These are phyloP conservation scores for Acer yangbiense DNA, from an alignment of 345 rosid species.

Conservation along the genomic window DNA sequence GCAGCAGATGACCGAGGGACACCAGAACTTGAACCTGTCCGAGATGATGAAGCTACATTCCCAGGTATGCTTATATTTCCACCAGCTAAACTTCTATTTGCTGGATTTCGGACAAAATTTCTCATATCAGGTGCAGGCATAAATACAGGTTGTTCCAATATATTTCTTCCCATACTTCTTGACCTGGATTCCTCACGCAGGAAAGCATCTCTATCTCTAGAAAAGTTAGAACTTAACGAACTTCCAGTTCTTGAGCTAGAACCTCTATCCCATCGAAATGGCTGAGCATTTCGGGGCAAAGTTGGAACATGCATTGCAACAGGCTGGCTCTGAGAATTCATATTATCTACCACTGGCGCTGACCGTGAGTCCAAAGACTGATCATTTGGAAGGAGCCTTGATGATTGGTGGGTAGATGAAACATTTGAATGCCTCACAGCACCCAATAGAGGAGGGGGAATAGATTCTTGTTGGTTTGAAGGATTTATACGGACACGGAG, in stretches of 20 bases:
- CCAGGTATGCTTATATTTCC: slow-evolving; percentile 43
- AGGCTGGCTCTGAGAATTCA: slow-evolving; percentile 39
- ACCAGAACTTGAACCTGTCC: slow-evolving; percentile 43
- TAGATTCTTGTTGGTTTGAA: slow-evolving; percentile 46
- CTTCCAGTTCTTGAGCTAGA: slow-evolving; percentile 44
- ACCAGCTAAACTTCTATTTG: slow-evolving; percentile 33
- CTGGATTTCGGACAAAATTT: slow-evolving; percentile 39
- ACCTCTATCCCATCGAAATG: slow-evolving; percentile 59
- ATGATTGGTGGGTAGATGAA: slow-evolving; percentile 44
- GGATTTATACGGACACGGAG: slow-evolving; percentile 56
- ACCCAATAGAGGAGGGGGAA: slow-evolving; percentile 39
- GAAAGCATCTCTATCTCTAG: slow-evolving; percentile 42
- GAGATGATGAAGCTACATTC: slow-evolving; percentile 54
- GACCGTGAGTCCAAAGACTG: slow-evolving; percentile 49
- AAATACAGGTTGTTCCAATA: slow-evolving; percentile 54
- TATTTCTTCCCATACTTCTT: slow-evolving; percentile 43
- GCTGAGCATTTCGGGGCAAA: slow-evolving; percentile 49
- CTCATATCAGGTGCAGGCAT: slow-evolving; percentile 53
- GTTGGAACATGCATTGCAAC: slow-evolving; percentile 45
- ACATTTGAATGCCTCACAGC: slow-evolving; percentile 42
- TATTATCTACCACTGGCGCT: slow-evolving; percentile 35
- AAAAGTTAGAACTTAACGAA: slow-evolving; percentile 40
- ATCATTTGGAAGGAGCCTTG: slow-evolving; percentile 47
- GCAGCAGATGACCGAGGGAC: slow-evolving; percentile 51
- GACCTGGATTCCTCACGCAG: slow-evolving; percentile 42